A percentile compares a stretch with the other conserved stretches of the same genome.
These are phyloP conservation scores for Verticillium dahliae DNA, from an alignment of 2,329 filamentous ascomycete genomes.

Conservation along the genomic window DNA sequence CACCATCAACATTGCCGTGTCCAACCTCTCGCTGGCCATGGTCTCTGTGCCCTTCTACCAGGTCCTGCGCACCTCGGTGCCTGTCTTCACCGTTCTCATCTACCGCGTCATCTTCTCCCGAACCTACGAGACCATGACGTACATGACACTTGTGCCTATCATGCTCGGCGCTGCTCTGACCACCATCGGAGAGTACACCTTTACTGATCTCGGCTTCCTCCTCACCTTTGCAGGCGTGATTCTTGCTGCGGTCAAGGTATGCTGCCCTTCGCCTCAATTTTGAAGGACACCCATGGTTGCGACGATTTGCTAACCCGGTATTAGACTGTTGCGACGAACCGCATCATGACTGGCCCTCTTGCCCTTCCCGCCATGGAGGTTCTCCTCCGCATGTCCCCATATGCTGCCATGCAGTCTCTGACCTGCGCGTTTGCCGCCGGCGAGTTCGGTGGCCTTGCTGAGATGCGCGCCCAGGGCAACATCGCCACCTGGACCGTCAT, in stretches of 20 bases:
- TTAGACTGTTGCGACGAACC: constrained; percentile 55
- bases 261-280: constrained; percentile 1
- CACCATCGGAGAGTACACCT: constrained; percentile 57
- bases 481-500: constrained; percentile 27
- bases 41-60: constrained; percentile 62
- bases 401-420: constrained; percentile 50
- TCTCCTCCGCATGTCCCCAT: constrained; percentile 55
- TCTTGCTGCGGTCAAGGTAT: constrained; percentile 47
- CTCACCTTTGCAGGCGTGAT: constrained; percentile 48
- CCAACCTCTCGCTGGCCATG: constrained; percentile 56
- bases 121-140: constrained; percentile 48
- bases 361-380: constrained; percentile 53
- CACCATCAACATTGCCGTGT: constrained; percentile 57
- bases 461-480: constrained; percentile 25
- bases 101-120: constrained; percentile 50
- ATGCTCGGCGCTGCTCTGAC: constrained; percentile 53
- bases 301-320: constrained; percentile 11
- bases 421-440: constrained; percentile 44
- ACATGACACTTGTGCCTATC: constrained; percentile 54
- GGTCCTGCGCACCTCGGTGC: constrained; percentile 55
- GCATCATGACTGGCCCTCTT: constrained; percentile 56
- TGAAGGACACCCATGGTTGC: not conserved
- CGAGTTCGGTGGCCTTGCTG: constrained; percentile 38
- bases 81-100: constrained; percentile 56
- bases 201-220: constrained; percentile 49